Base-by-base conservation (phyloP, 495 filamentous ascomycete genomes). In the Annulohypoxylon bovei region DNA sequence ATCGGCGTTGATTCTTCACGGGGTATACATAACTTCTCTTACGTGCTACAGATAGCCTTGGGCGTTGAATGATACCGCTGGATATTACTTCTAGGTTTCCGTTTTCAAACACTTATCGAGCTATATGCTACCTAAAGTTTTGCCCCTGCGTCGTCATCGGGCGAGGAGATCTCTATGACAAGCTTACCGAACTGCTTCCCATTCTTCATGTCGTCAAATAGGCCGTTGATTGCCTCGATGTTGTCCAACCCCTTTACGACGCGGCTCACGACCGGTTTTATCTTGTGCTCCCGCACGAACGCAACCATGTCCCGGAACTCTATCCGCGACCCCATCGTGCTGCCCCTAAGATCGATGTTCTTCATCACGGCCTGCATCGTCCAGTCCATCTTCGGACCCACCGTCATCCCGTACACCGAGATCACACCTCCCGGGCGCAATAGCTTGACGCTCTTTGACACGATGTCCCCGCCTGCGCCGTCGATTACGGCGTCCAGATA, bases 141-240 rank as follows among this genome's bases (percentile, higher is more conserved):
- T n/a, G 69, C 53, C 3, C 58, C 58, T 6, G 3, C 28, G 53
- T 65, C 60, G 3, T 70, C 70, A 6, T 74, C 74, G 6, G 67
- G 32, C 32, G 66, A 47, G 14, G 66, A 66, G 25, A 84, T 77
- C 64, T 81, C 68, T 33, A 93, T 82, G 1, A 93, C 90, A 73
- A 93, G 75, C 80, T 94, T 93, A 6, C 91, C 91, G 81, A 93
- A 93, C 78, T 94, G 92, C 67, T 77, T 86, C n/a, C 89, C 90
- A 12, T 85, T 81, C 72, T 88, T 89, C 84, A 94, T 91, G 33
- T 93, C 90, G 54, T 91, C 87, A 76, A 93, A 94, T 37, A 93
- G 71, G 3, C 77, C 81, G 68, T 94, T 88, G 22, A 94, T 85
- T 3, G 79, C 88, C 16, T 87, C 80, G 37, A 93, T 54, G 71